These are phyloP conservation scores for Chrysopogon serrulatus DNA, from an alignment of 176 grass and related monocot genomes.

Conservation along the genomic window DNA sequence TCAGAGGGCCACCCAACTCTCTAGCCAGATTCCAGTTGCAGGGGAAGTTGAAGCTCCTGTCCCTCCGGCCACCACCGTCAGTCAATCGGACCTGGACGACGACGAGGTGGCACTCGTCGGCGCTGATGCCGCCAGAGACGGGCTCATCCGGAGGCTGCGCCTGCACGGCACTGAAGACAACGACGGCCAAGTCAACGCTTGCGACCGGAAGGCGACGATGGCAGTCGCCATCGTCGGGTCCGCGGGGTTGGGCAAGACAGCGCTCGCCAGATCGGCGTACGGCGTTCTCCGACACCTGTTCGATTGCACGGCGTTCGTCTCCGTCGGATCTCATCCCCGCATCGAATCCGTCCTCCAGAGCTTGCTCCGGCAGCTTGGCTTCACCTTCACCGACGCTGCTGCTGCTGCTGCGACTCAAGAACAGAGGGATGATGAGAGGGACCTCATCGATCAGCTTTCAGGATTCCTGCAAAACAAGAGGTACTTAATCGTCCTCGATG, in stretches of 20 bases:
- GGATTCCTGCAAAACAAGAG: neutral
- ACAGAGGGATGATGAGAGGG: neutral
- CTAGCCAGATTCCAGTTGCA: neutral
- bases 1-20: neutral
- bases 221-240: neutral
- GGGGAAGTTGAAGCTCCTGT: neutral
- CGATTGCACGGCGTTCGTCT: neutral
- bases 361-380: neutral
- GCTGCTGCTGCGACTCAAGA: neutral
- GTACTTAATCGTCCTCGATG: slow-evolving; percentile 1
- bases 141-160: neutral
- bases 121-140: neutral
- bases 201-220: neutral
- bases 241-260: neutral
- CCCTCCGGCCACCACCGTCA: neutral
- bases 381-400: neutral
- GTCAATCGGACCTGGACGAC: neutral
- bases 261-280: neutral
- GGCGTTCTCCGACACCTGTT: neutral
- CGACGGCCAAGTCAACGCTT: neutral
- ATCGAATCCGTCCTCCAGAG: neutral
- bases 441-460: neutral
- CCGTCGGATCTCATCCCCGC: neutral
- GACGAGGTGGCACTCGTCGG: neutral
- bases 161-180: neutral